Percentiles rank a stretch among this genome's conserved stretches.
Evolutionary conservation across 208 protist species (phyloP).

Genomic region (Crithidia brevicula): DNA sequence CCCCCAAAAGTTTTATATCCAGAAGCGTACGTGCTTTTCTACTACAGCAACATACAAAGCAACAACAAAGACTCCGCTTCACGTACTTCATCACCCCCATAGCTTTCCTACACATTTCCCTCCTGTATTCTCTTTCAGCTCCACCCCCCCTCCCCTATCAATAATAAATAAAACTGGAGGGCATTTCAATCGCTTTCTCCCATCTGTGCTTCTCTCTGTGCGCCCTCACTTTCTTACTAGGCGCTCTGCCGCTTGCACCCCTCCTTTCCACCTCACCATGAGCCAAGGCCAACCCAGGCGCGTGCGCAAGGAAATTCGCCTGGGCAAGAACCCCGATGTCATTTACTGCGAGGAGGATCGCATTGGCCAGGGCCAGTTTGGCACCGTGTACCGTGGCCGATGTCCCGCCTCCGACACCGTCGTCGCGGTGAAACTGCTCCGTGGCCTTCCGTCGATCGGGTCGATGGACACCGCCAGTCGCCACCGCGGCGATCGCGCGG

Average conservation of each 20-base stretch:
- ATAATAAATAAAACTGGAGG: no score
- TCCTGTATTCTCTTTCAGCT: no score
- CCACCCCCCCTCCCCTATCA: no score
- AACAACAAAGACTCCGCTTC: no score
- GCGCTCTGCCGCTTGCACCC: neutral
- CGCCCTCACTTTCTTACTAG: neutral
- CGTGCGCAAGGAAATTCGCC: constrained; percentile 13
- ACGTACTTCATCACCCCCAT: no score
- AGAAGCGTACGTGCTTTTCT: no score
- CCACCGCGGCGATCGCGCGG: neutral
- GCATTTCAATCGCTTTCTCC: no score
- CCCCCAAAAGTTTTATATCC: no score
- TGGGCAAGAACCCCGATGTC: constrained; percentile 39
- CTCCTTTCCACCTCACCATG: neutral
- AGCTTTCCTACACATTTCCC: no score
- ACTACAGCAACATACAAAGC: no score
- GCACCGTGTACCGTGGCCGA: constrained; percentile 52
- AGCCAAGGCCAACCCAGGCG: neutral
- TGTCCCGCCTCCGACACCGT: constrained; percentile 20
- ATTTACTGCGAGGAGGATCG: constrained; percentile 39
- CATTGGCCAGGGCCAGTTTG: constrained; percentile 62
- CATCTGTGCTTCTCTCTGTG: no score
- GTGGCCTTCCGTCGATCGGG: constrained; percentile 17
- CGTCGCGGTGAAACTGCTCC: constrained; percentile 65
- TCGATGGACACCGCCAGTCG: constrained; percentile 10